Percentiles rank a stretch among this genome's conserved stretches.
Conservation (phyloP, 2,329 filamentous ascomycete genomes). For the Penicillium aurantiogriseum region DNA sequence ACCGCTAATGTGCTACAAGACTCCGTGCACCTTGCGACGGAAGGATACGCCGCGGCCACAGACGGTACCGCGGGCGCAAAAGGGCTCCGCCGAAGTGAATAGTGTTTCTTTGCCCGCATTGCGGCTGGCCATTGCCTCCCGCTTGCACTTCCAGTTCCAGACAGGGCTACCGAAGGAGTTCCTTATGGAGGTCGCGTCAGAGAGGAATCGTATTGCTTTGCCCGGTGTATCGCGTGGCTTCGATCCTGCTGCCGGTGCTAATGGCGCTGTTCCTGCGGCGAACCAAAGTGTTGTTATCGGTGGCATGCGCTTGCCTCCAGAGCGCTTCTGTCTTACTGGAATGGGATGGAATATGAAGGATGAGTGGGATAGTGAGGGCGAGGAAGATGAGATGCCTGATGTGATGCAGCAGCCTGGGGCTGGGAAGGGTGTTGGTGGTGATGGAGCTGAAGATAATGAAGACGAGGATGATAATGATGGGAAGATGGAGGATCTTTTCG, state of each 20-base stretch:
- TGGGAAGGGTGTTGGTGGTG: constrained; percentile 32
- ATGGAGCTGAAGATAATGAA: constrained; percentile 34
- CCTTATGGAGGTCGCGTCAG: constrained; percentile 56
- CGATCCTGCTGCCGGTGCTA: constrained; percentile 25
- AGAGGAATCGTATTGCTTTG: constrained; percentile 54
- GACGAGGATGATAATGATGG: constrained; percentile 47
- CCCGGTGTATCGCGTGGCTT: constrained; percentile 56
- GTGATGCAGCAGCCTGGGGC: constrained; percentile 19
- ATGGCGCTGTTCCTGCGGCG: constrained; percentile 22
- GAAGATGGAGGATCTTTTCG: constrained; percentile 50
- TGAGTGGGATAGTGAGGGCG: constrained; percentile 57
- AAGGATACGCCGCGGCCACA: constrained; percentile 48
- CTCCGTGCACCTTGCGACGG: constrained; percentile 51
- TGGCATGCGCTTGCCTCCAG: constrained; percentile 60
- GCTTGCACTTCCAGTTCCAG: constrained; percentile 61
- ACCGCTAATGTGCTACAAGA: constrained; percentile 54
- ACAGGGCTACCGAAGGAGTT: constrained; percentile 61
- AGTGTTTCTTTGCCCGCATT: constrained; percentile 58
- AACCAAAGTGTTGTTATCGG: constrained; percentile 44
- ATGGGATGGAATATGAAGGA: constrained; percentile 57
- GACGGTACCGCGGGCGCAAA: constrained; percentile 33
- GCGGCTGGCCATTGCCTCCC: constrained; percentile 59
- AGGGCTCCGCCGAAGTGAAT: constrained; percentile 46
- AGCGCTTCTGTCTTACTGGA: constrained; percentile 61
- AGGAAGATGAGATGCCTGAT: constrained; percentile 41